Evolutionary conservation across 805 yeast genomes (phyloP).

Genomic region (Starmerella floricola): DNA sequence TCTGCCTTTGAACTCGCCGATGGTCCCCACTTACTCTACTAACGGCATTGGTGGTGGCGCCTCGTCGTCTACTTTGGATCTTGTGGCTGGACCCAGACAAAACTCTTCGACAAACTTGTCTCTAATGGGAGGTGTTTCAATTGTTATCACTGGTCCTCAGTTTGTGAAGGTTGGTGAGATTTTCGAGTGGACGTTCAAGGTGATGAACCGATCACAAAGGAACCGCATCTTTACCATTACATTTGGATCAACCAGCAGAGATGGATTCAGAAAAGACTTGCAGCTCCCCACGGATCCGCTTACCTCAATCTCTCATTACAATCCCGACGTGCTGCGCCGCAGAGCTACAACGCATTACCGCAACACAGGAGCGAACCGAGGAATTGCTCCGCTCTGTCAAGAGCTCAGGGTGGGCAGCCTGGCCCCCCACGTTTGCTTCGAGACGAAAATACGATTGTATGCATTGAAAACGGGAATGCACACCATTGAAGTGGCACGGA

Average conservation of each 20-base stretch:
- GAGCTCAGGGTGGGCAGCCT: conserved; percentile 53
- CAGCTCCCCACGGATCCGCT: neutral
- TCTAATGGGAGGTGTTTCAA: conserved; percentile 30
- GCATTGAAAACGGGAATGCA: conserved; percentile 57
- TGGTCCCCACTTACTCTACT: conserved; percentile 4
- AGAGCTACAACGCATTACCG: conserved; percentile 21
- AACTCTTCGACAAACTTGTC: conserved; percentile 8
- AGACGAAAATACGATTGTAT: conserved; percentile 46
- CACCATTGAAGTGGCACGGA: conserved; percentile 50
- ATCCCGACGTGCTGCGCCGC: conserved; percentile 11
- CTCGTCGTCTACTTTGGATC: conserved; percentile 14
- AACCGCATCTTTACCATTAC: conserved; percentile 41
- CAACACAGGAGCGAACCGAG: conserved; percentile 31
- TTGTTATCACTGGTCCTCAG: conserved; percentile 53
- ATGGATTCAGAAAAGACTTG: neutral
- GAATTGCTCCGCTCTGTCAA: conserved; percentile 51
- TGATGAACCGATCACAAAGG: conserved; percentile 47
- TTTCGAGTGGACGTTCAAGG: conserved; percentile 52
- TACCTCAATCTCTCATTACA: conserved; percentile 8
- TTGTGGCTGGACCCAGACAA: conserved; percentile 5
- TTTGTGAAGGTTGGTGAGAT: conserved; percentile 47
- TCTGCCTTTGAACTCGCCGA: conserved; percentile 15
- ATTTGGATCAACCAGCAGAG: conserved; percentile 9
- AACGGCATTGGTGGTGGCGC: neutral
- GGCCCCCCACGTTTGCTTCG: conserved; percentile 51